A percentile compares a stretch with the other conserved stretches of the same genome.
Conservation (phyloP, 495 filamentous ascomycete genomes). For the Penicillium cosmopolitanum region DNA sequence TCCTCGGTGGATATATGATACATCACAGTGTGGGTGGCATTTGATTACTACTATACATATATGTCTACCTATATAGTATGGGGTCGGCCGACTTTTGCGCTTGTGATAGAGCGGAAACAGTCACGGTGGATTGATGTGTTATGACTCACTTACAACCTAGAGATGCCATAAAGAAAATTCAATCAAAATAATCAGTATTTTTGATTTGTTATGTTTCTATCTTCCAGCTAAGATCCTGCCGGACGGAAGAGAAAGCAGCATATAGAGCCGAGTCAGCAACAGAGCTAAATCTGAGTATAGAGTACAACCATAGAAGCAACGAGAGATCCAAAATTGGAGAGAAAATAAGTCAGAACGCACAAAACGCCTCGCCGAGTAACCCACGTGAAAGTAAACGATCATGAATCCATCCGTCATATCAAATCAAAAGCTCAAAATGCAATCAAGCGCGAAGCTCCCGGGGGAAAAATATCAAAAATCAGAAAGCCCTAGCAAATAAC, state of each 20-base stretch:
- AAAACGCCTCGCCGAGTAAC: slow-evolving; percentile 4
- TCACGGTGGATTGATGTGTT: too few species aligned
- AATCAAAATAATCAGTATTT: background rate
- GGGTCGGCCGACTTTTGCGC: background rate
- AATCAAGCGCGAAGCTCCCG: background rate
- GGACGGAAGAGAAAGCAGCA: background rate
- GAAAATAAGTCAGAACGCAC: background rate
- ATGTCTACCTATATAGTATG: background rate
- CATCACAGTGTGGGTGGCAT: slow-evolving; percentile 9
- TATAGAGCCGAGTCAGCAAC: background rate
- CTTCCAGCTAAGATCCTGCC: background rate
- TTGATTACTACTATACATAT: background rate
- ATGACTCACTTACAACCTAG: too few species aligned
- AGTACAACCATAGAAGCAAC: slow-evolving; percentile 2
- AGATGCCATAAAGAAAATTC: background rate
- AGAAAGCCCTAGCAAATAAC: background rate
- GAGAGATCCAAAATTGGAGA: background rate
- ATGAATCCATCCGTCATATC: slow-evolving; percentile 4
- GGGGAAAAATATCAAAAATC: background rate
- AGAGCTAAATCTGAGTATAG: slow-evolving; percentile 5
- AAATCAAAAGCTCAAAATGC: slow-evolving; percentile 4
- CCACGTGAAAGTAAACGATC: background rate
- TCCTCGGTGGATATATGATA: slow-evolving; percentile 8
- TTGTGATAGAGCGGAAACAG: background rate
- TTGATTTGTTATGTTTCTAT: background rate